Percentiles rank a stretch among this genome's conserved stretches.
Evolutionary conservation across 2,329 filamentous ascomycete species (phyloP).

Genomic region (Cercospora sp.): DNA sequence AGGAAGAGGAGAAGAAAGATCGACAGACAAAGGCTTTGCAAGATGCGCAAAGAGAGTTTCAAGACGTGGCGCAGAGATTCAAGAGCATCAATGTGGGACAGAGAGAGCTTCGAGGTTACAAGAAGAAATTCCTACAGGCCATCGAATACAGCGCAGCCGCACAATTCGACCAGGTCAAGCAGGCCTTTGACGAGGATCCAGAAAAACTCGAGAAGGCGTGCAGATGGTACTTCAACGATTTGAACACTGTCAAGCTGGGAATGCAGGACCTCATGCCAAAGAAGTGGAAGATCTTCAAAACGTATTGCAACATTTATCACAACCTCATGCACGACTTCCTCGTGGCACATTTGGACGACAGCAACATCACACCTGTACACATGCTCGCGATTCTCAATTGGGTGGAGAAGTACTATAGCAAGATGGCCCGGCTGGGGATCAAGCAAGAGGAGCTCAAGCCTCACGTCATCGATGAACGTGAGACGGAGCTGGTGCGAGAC

Average conservation of each 20-base stretch:
- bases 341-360: conserved; percentile 76
- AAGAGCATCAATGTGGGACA: conserved; percentile 87
- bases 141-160: conserved; percentile 72
- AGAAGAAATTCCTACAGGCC: conserved; percentile 86
- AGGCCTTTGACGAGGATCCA: conserved; percentile 80
- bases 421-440: conserved; percentile 89
- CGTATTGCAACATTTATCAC: conserved; percentile 89
- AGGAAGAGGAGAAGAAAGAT: conserved; percentile 96
- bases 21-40: conserved; percentile 86
- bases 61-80: conserved; percentile 88
- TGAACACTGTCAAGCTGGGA: conserved; percentile 89
- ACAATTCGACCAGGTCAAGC: conserved; percentile 70
- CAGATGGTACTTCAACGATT: conserved; percentile 97
- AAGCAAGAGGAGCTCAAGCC: conserved; percentile 72
- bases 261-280: conserved; percentile 91
- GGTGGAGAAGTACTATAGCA: conserved; percentile 93
- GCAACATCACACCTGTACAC: conserved; percentile 79
- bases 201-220: conserved; percentile 80
- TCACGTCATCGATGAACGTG: conserved; percentile 86
- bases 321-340: conserved; percentile 94
- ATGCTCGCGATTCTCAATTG: conserved; percentile 91
- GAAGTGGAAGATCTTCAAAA: conserved; percentile 93
- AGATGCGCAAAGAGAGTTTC: conserved; percentile 92
- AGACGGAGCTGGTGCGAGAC: conserved; percentile 85
- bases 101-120: conserved; percentile 90